Evolutionary conservation across 805 yeast species (phyloP).

Genomic region (Metschnikowia kofuensis): DNA sequence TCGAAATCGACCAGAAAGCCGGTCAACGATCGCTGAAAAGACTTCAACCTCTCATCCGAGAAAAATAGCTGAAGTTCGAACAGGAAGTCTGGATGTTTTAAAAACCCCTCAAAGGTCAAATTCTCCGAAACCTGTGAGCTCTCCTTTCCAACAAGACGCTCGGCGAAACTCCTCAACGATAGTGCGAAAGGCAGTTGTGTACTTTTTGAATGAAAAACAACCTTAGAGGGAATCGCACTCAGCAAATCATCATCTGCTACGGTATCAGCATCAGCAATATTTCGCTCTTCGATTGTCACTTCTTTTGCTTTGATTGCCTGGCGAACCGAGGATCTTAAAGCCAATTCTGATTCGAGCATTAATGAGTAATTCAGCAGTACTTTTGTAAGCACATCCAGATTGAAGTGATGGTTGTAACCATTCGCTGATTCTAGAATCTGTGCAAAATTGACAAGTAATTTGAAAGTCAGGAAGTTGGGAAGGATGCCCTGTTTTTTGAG

Average conservation of each 20-base stretch:
- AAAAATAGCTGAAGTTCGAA: conserved; percentile 46
- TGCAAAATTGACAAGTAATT: conserved; percentile 46
- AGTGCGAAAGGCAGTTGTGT: conserved; percentile 31
- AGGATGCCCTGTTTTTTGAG: conserved; percentile 42
- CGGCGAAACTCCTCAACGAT: conserved; percentile 30
- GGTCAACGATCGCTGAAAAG: conserved; percentile 33
- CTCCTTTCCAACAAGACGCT: conserved; percentile 15
- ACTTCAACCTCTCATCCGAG: conserved; percentile 52
- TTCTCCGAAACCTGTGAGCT: not conserved
- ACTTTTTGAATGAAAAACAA: conserved; percentile 35
- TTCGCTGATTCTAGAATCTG: conserved; percentile 37
- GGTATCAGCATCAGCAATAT: conserved; percentile 32
- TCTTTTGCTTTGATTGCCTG: conserved; percentile 27
- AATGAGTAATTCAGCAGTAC: conserved; percentile 32
- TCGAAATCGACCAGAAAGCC: conserved; percentile 45
- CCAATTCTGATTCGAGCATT: conserved; percentile 43
- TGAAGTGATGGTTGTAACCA: conserved; percentile 27
- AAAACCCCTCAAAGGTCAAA: conserved; percentile 3
- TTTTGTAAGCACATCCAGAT: conserved; percentile 31
- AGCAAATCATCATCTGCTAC: conserved; percentile 54
- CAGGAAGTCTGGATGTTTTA: conserved; percentile 10
- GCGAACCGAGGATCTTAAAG: conserved; percentile 37
- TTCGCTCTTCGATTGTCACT: conserved; percentile 30
- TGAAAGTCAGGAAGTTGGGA: conserved; percentile 53
- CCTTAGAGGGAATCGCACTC: conserved; percentile 53